Evolutionary conservation across 352 stramenopile genomes (phyloP), one percentile per base, ranked within the genome.

Genomic region (Phytophthora colocasiae): DNA sequence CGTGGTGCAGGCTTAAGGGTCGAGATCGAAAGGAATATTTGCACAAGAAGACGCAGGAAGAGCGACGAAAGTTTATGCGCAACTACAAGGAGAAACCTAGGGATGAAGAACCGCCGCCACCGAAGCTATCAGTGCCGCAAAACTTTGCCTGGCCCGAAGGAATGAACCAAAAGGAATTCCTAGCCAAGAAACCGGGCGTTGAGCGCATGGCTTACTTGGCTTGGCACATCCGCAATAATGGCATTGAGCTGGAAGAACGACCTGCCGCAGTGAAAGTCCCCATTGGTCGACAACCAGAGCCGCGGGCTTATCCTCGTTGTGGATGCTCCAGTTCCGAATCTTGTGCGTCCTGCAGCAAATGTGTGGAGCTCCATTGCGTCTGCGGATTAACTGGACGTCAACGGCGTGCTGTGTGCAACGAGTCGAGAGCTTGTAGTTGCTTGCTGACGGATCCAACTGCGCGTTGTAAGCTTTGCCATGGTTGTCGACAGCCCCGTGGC

Each of bases 361-460:
- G 85, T 41, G 26, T 91, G 10, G 85, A 93, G 58, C 50, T 71
- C 26, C 85, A 93, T 38, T 93, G 80, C 63, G 40, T 52, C 24
- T 93, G 84, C 19, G 80, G 78, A 17, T 63, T 70, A 7, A 65
- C 49, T 45, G 61, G 58, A 43, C 46, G 58, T 12, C 53, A 50
- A 22, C 43, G 41, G 57, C 63, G 66, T 40, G 31, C 61, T 11
- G 46, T 87, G 17, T 94, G 85, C 41, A 67, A 66, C 29, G 81
- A 92, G 67, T 94, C 85, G 27, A 73, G 83, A 27, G 75, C 85
- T 9, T 94, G 85, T 65, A 80, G 78, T 45, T 94, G 85, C 43
- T 31, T 72, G 9, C 26, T 81, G 3, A 39, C 45, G 11, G 49
- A 76, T n/a, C 64, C 66, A 12, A 49, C 12, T 1, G 26, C 32